Evolutionary conservation across 805 yeast species (phyloP).

Genomic region (Candida arabinofermentans): DNA sequence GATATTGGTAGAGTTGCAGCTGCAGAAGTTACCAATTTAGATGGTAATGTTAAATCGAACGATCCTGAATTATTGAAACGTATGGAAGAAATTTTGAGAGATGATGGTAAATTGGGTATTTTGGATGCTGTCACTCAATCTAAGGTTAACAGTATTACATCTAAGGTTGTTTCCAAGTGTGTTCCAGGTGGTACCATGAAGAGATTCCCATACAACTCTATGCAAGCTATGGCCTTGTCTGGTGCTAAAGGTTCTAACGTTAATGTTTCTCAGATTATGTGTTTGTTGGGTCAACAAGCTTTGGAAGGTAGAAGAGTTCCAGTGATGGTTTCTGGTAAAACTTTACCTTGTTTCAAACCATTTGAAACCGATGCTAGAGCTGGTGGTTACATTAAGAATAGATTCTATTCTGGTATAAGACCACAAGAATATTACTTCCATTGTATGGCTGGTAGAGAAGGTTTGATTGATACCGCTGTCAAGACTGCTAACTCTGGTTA

Average conservation of each 20-base stretch:
- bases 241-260: conserved; percentile 99
- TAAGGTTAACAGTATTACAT: conserved; percentile 85
- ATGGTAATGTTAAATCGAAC: conserved; percentile 37
- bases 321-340: conserved; percentile 97
- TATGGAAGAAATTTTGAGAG: conserved; percentile 91
- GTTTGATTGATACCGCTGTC: conserved; percentile 98
- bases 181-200: conserved; percentile 97
- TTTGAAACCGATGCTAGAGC: conserved; percentile 97
- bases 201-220: conserved; percentile 89
- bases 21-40: conserved; percentile 86
- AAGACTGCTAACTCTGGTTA: conserved; percentile 98
- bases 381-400: conserved; percentile 95
- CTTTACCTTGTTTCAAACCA: conserved; percentile 93
- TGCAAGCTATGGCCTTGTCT: conserved; percentile 98
- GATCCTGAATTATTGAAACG: conserved; percentile 82
- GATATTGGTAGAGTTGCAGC: conserved; percentile 92
- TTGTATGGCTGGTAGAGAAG: conserved; percentile 99
- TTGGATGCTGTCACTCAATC: conserved; percentile 94
- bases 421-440: conserved; percentile 99
- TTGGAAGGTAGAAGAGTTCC: conserved; percentile 99
- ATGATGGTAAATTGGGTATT: conserved; percentile 86
- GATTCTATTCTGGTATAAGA: conserved; percentile 95
- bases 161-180: conserved; percentile 91
- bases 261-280: conserved; percentile 98
- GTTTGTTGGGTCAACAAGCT: conserved; percentile 98